Evolutionary conservation across 345 rosid genomes (phyloP).

Genomic region (Lepidium africanum): DNA sequence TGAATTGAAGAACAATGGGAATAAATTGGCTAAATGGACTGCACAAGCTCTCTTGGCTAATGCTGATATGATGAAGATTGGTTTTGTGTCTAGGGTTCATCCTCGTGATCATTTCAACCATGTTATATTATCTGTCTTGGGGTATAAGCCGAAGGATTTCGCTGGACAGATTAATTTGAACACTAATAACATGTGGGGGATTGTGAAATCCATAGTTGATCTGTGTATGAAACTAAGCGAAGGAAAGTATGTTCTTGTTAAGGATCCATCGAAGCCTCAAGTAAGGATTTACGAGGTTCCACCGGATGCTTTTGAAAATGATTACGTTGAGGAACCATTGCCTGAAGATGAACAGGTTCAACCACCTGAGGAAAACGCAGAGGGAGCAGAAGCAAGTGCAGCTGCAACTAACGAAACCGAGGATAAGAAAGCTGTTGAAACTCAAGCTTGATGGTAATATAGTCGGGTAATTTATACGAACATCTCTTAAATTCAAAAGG

Average conservation of each 20-base stretch:
- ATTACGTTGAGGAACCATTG: slow-evolving; percentile 91
- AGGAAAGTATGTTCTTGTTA: slow-evolving; percentile 68
- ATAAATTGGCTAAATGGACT: slow-evolving; percentile 95
- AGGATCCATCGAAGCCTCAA: slow-evolving; percentile 95
- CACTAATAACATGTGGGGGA: slow-evolving; percentile 97
- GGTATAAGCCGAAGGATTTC: slow-evolving; percentile 87
- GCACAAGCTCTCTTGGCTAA: slow-evolving; percentile 83
- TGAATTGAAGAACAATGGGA: slow-evolving; percentile 92
- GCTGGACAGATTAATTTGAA: slow-evolving; percentile 89
- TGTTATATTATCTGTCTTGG: slow-evolving; percentile 80
- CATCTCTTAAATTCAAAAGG: neutral
- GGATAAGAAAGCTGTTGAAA: slow-evolving; percentile 37
- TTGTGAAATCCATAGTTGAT: slow-evolving; percentile 91
- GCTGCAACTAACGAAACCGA: slow-evolving; percentile 39
- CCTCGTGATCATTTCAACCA: slow-evolving; percentile 98
- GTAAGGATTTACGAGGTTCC: slow-evolving; percentile 98
- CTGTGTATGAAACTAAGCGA: slow-evolving; percentile 70
- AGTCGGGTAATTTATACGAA: neutral
- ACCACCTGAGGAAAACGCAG: slow-evolving; percentile 59
- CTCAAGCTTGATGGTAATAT: slow-evolving; percentile 42
- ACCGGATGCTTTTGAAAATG: slow-evolving; percentile 96
- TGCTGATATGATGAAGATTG: slow-evolving; percentile 97
- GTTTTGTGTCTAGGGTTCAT: slow-evolving; percentile 93
- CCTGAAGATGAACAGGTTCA: slow-evolving; percentile 47
- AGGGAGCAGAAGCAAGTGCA: slow-evolving; percentile 42